These are phyloP conservation scores for Grigorovia yakushimaensis DNA, from an alignment of 805 yeast species.

Conservation along the genomic window DNA sequence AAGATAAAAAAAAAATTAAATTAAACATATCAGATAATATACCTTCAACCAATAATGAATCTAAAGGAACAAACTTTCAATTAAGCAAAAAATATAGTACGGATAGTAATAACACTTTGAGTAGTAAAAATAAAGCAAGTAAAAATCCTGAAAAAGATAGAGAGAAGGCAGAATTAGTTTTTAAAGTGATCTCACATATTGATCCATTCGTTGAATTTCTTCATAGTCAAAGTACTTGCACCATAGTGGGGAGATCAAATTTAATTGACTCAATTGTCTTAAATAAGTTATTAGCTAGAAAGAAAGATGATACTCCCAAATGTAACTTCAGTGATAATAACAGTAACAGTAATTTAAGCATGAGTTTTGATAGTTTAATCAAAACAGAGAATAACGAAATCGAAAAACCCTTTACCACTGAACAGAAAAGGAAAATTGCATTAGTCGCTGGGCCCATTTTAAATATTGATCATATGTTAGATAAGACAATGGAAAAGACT, in stretches of 20 bases:
- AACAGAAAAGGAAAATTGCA: conserved; percentile 70
- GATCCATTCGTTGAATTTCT: background rate
- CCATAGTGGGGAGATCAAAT: background rate
- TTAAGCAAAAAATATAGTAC: background rate
- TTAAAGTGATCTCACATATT: background rate
- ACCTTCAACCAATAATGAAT: background rate
- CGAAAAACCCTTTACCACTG: conserved; percentile 33
- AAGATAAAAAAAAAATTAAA: background rate
- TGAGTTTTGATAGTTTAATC: background rate
- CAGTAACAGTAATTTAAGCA: background rate
- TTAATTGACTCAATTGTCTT: background rate
- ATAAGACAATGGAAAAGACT: conserved; percentile 32
- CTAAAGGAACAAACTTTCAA: background rate
- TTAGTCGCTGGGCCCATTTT: conserved; percentile 72
- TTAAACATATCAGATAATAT: background rate
- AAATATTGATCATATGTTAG: conserved; percentile 57
- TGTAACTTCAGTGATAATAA: background rate
- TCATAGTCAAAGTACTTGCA: background rate
- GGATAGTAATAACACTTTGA: background rate
- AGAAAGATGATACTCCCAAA: background rate
- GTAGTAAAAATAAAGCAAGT: background rate
- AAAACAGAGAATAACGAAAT: background rate
- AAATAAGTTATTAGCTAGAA: background rate
- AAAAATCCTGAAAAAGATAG: background rate
- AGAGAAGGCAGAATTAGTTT: background rate